A percentile compares a stretch with the other conserved stretches of the same genome.
These are phyloP conservation scores for Penicillium coprophilum DNA, from an alignment of 495 filamentous ascomycete species.

Conservation along the genomic window DNA sequence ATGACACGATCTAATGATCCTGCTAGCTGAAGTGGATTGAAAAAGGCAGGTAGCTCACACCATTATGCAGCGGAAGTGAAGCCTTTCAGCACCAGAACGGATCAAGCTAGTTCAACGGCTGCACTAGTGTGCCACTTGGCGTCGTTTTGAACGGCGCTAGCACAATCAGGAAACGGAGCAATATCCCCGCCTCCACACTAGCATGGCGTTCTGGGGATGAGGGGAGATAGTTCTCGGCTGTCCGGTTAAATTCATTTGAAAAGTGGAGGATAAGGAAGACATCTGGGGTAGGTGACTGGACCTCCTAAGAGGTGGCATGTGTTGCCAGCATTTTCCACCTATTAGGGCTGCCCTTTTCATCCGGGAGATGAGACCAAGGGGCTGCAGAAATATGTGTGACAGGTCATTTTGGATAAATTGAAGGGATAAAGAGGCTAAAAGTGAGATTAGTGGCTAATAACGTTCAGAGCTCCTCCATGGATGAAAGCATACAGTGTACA, in stretches of 20 bases:
- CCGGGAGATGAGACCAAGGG: background rate
- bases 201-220: slow-evolving; percentile 1
- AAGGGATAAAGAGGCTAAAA: slow-evolving; percentile 2
- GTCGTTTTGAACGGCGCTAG: slow-evolving; percentile 5
- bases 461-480: background rate
- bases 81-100: background rate
- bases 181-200: slow-evolving; percentile 7
- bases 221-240: slow-evolving; percentile 7
- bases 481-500: slow-evolving; percentile 2
- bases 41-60: slow-evolving; percentile 5
- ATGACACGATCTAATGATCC: background rate
- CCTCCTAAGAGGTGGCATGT: background rate
- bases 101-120: slow-evolving; percentile 2
- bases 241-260: slow-evolving; percentile 16
- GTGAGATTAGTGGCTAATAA: slow-evolving; percentile 4
- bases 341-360: slow-evolving; percentile 8
- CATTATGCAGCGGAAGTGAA: slow-evolving; percentile 16
- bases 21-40: slow-evolving; percentile 1
- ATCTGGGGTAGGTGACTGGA: background rate
- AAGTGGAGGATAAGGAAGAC: background rate
- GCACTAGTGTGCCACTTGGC: slow-evolving; percentile 9
- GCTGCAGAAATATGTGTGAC: background rate
- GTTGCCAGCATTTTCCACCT: slow-evolving; percentile 23
- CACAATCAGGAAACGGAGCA: slow-evolving; percentile 26
- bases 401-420: slow-evolving; percentile 8